Evolutionary conservation across 2,329 filamentous ascomycete genomes (phyloP).

Genomic region (Apiospora hydei): DNA sequence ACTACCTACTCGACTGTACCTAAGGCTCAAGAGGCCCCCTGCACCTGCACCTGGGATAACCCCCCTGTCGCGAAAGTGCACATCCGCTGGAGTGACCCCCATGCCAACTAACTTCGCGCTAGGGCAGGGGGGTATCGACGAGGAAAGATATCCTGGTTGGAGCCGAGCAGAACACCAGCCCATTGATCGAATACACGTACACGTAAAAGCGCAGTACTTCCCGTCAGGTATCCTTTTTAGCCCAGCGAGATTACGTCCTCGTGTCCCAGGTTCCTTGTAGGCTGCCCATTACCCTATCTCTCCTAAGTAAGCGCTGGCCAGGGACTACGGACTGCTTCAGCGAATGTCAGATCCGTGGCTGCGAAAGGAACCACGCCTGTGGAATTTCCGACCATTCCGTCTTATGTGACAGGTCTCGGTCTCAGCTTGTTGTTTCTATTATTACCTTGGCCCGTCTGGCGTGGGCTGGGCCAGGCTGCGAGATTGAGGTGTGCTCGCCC

Average conservation of each 20-base stretch:
- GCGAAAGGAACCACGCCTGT: neutral
- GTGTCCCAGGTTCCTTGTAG: slow-evolving; percentile 17
- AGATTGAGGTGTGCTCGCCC: neutral
- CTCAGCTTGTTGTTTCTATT: slow-evolving; percentile 11
- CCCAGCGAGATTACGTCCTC: slow-evolving; percentile 22
- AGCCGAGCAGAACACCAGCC: neutral
- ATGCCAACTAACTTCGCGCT: neutral
- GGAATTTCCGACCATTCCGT: slow-evolving; percentile 23
- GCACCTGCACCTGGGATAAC: neutral
- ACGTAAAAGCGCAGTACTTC: slow-evolving; percentile 4
- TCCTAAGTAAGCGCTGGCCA: slow-evolving; percentile 18
- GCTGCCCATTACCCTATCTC: neutral
- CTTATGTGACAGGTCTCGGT: slow-evolving; percentile 24
- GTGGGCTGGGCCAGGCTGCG: neutral
- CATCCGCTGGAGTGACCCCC: slow-evolving; percentile 19
- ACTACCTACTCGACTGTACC: neutral
- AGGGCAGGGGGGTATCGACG: neutral
- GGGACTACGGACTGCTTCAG: neutral
- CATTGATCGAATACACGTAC: neutral
- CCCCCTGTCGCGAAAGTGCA: neutral
- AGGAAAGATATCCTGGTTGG: slow-evolving; percentile 4
- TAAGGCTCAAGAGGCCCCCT: neutral
- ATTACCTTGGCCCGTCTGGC: slow-evolving; percentile 6
- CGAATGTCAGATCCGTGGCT: neutral
- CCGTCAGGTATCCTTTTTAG: neutral